phyloP scores from a whole-genome alignment of 495 filamentous ascomycete species.

The Aspergillus bridgeri region DNA sequence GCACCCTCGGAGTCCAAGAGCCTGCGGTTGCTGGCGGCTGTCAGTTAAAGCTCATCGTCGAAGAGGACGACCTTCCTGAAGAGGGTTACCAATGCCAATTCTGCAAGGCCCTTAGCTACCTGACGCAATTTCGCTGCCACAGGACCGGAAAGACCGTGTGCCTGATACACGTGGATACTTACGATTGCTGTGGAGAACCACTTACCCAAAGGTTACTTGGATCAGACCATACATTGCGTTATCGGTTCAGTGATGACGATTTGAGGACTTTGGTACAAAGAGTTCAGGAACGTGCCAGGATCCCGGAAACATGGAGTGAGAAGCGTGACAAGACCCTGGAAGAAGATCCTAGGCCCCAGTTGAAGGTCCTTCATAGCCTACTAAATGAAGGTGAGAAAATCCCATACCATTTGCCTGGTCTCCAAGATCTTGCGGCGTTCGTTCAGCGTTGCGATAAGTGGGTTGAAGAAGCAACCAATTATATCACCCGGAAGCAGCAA shows the following conservation, averaged over 20 bases:
- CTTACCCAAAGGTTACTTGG: conserved; percentile 59
- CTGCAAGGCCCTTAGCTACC: conserved; percentile 90
- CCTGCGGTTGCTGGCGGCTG: conserved; percentile 31
- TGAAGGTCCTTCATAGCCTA: conserved; percentile 81
- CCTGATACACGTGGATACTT: conserved; percentile 69
- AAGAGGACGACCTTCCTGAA: conserved; percentile 75
- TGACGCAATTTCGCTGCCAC: conserved; percentile 84
- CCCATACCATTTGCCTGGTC: conserved; percentile 82
- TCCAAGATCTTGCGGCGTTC: conserved; percentile 79
- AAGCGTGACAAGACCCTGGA: conserved; percentile 83
- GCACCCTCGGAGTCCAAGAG: conserved; percentile 36
- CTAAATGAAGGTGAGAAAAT: conserved; percentile 96
- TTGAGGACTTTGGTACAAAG: conserved; percentile 66
- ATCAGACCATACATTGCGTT: conserved; percentile 63
- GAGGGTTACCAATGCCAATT: conserved; percentile 86
- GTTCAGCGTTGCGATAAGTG: conserved; percentile 96
- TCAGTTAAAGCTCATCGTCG: conserved; percentile 46
- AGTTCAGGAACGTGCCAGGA: conserved; percentile 77
- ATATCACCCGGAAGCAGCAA: conserved; percentile 96
- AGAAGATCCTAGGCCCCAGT: conserved; percentile 74
- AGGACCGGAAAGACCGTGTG: conserved; percentile 75
- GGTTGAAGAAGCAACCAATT: conserved; percentile 96
- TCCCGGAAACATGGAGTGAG: conserved; percentile 86
- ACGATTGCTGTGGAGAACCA: conserved; percentile 70
- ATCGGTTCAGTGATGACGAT: conserved; percentile 69